Conservation (phyloP, 2,329 filamentous ascomycete genomes). For the Diaporthe longicolla region DNA sequence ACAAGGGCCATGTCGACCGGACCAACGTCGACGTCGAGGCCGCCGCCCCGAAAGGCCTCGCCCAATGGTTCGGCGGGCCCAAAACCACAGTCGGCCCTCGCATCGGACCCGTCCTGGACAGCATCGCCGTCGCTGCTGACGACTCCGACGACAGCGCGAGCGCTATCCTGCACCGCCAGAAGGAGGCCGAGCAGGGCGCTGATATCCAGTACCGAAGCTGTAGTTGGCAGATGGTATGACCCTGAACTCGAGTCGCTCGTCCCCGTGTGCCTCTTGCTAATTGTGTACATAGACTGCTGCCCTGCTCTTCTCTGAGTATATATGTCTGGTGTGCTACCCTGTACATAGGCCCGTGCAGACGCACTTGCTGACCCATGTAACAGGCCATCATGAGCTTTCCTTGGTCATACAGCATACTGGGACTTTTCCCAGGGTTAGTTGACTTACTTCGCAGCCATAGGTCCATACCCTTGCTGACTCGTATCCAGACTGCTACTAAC, state of each 20-base stretch:
- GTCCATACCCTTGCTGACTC: constrained; percentile 42
- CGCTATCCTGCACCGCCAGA: constrained; percentile 72
- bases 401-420: constrained; percentile 90
- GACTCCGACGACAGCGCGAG: constrained; percentile 62
- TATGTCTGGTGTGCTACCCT: constrained; percentile 71
- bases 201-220: constrained; percentile 94
- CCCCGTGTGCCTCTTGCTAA: constrained; percentile 28
- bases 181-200: constrained; percentile 81
- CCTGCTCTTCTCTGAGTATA: constrained; percentile 94
- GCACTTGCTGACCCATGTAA: too few relatives aligned
- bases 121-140: constrained; percentile 50
- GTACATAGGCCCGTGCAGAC: too few relatives aligned
- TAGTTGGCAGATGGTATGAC: constrained; percentile 86
- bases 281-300: constrained; percentile 76
- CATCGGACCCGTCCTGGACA: constrained; percentile 62
- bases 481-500: constrained; percentile 78
- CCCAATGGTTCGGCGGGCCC: constrained; percentile 54
- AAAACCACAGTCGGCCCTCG: constrained; percentile 64
- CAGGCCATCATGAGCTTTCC: constrained; percentile 91
- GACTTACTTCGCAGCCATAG: not conserved
- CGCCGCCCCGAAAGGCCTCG: constrained; percentile 26
- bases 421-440: constrained; percentile 80
- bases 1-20: constrained; percentile 31
- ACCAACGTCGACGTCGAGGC: constrained; percentile 36
- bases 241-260: constrained; percentile 35